Percentiles rank a stretch among this genome's conserved stretches.
phyloP scores from a whole-genome alignment of 2,329 filamentous ascomycete species.

The Sclerotinia trifoliorum region DNA sequence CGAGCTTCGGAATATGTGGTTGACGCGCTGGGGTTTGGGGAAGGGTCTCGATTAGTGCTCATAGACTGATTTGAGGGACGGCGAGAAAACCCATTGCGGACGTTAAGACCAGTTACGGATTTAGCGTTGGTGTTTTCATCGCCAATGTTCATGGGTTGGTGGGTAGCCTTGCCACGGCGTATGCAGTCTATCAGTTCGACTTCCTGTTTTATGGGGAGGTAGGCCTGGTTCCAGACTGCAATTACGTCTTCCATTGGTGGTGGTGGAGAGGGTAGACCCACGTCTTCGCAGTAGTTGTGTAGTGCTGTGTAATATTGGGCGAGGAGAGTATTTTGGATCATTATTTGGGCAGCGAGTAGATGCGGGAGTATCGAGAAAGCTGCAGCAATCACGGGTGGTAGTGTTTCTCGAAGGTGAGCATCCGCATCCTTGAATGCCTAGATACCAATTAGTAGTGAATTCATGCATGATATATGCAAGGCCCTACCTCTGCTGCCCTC shows the following conservation, averaged over 20 bases:
- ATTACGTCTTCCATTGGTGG: constrained; percentile 72
- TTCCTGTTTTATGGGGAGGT: constrained; percentile 62
- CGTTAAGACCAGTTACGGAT: constrained; percentile 36
- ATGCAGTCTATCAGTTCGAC: constrained; percentile 65
- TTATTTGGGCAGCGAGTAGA: constrained; percentile 66
- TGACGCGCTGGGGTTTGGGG: constrained; percentile 23
- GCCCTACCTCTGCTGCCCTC: constrained; percentile 59
- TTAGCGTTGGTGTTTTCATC: constrained; percentile 37
- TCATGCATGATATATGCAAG: constrained; percentile 23
- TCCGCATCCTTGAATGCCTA: constrained; percentile 75
- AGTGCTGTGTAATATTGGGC: constrained; percentile 76
- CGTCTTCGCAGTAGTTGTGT: constrained; percentile 68
- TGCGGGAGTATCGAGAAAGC: constrained; percentile 73
- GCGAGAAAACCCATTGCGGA: constrained; percentile 44
- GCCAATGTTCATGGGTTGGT: constrained; percentile 48
- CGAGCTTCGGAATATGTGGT: constrained; percentile 32
- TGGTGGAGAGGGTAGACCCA: constrained; percentile 68
- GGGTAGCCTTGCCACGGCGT: constrained; percentile 64
- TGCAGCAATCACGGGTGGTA: constrained; percentile 70
- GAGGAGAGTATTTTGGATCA: constrained; percentile 75
- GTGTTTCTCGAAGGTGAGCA: constrained; percentile 66
- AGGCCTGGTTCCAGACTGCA: constrained; percentile 61
- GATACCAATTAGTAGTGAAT: constrained; percentile 24
- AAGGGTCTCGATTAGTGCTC: constrained; percentile 23
- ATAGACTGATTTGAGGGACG: constrained; percentile 45